Conservation (phyloP, 1,284 basidiomycete species). For the Cryptococcus maquisensis region DNA sequence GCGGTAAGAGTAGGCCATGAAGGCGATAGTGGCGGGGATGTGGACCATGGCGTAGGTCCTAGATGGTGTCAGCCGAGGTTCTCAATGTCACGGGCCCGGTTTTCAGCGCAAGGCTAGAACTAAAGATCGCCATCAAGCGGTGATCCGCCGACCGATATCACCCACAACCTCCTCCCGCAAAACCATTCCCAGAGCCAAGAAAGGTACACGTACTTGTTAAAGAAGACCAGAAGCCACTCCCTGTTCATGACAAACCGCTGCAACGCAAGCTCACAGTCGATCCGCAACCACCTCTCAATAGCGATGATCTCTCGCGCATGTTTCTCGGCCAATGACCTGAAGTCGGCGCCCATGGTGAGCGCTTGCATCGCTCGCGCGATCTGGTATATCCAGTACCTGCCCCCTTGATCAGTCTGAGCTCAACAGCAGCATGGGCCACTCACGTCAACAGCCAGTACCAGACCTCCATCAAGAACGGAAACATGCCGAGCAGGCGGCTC, state of each 20-base stretch:
- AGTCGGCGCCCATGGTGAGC: slow-evolving; percentile 41
- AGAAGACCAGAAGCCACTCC: slow-evolving; percentile 28
- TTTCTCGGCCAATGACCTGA: slow-evolving; percentile 31
- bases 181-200: not conserved
- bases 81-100: too few species aligned
- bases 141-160: not conserved
- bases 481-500: slow-evolving; percentile 31
- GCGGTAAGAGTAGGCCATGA: slow-evolving; percentile 41
- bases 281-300: slow-evolving; percentile 30
- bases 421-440: slow-evolving; percentile 1
- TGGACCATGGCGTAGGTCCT: slow-evolving; percentile 48
- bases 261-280: slow-evolving; percentile 40
- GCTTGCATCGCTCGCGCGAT: slow-evolving; percentile 42
- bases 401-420: not conserved
- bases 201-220: slow-evolving; percentile 36
- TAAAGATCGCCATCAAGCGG: not conserved
- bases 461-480: slow-evolving; percentile 40
- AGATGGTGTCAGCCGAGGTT: not conserved
- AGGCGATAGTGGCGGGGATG: slow-evolving; percentile 46
- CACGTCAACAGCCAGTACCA: slow-evolving; percentile 42
- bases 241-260: slow-evolving; percentile 35
- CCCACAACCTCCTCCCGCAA: not conserved
- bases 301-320: slow-evolving; percentile 39
- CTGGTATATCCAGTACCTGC: slow-evolving; percentile 43
- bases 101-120: too few species aligned